Conservation (phyloP, 305 asterid genomes). For the Coffea humblotiana region DNA sequence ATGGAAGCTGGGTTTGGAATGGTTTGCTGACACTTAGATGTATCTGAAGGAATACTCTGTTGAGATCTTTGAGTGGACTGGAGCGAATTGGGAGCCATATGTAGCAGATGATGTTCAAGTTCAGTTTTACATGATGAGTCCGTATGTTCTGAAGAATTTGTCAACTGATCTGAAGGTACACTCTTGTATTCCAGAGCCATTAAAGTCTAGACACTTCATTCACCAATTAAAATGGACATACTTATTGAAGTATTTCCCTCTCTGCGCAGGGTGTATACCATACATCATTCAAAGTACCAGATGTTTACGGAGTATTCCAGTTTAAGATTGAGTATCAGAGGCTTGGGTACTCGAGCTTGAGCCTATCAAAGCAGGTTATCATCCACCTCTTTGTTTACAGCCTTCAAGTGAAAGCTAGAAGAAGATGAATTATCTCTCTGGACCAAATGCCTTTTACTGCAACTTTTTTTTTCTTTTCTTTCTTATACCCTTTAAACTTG, state of each 20-base stretch:
- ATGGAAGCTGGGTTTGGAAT: constrained; percentile 1
- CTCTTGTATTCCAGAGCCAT: neutral
- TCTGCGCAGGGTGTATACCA: constrained; percentile 54
- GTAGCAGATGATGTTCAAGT: constrained; percentile 74
- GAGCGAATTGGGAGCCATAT: constrained; percentile 74
- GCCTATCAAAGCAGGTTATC: constrained; percentile 71
- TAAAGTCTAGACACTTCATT: constrained; percentile 1
- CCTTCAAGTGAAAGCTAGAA: neutral
- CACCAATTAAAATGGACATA: neutral
- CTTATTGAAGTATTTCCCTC: constrained; percentile 13
- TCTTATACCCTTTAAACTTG: neutral
- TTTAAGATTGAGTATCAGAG: constrained; percentile 73
- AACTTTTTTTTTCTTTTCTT: neutral
- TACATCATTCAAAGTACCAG: constrained; percentile 80
- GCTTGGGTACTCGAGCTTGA: constrained; percentile 67
- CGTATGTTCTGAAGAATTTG: constrained; percentile 78
- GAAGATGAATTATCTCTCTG: neutral
- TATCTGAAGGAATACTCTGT: constrained; percentile 61
- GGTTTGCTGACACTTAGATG: constrained; percentile 8
- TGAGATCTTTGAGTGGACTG: constrained; percentile 78
- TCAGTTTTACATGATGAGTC: constrained; percentile 95
- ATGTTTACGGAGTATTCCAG: constrained; percentile 89
- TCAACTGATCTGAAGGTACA: constrained; percentile 72
- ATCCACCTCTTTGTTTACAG: constrained; percentile 13
- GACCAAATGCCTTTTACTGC: neutral